Base-by-base conservation (phyloP, 352 stramenopile species). In the Globisporangium splendens region DNA sequence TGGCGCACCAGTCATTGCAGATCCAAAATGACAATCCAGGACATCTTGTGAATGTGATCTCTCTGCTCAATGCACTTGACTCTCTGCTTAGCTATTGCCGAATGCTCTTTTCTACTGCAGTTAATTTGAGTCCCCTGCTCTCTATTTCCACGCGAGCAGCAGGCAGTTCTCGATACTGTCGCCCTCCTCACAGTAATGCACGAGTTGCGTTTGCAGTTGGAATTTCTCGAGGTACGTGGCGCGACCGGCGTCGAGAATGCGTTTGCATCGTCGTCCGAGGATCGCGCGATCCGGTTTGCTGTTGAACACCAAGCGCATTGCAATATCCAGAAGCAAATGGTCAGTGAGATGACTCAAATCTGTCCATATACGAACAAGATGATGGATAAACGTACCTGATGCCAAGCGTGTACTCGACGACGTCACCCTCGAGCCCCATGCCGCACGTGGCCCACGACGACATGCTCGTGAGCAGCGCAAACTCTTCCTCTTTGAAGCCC, bases 141-240 rank as follows among this genome's bases (percentile, higher is more conserved):
- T 18, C 46, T 72, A 53, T 46, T 57, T 49, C 82, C 80, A 93
- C 15, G 82, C 81, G 46, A 93, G 72, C 20, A 93, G 59, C 48
- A 93, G 60, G 50, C 84, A 93, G 55, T 93, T 93, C 54, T 93
- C 84, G 35, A 93, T 73, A 48, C 82, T 93, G 44, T 91, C 84
- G 12, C 63, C 57, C 15, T 79, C 73, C 41, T 84, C 71, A 51
- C 84, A 93, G 70, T 93, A 93, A 59, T 93, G 76, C 17, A 93
- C 78, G 20, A 93, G 72, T 46, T 83, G 72, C 24, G 82, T 85
- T 35, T 89, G 65, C 15, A 93, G 50, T 43, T 77, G 66, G 1
- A 77, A 63, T 8, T 73, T 52, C 46, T 64, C 50, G 17, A 93
- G 62, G 48, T 83, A 93, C 33, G 64, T 68, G 5, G 77, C 73